Evolutionary conservation across 176 grass and related monocot genomes (phyloP).

Genomic region (Triticum urartu): DNA sequence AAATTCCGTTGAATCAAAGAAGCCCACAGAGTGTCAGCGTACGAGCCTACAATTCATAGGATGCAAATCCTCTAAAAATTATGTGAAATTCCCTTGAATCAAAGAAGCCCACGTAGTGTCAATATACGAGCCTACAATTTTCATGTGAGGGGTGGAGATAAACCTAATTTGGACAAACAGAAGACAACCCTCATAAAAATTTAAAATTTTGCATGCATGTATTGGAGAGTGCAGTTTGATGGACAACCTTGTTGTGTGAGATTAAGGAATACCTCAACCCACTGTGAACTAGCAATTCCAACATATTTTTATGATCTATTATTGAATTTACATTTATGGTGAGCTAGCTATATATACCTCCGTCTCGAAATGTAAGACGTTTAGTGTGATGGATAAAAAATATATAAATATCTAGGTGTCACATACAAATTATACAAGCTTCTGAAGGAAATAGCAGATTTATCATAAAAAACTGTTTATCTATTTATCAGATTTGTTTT

Average conservation of each 20-base stretch:
- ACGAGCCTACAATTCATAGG: too few relatives aligned
- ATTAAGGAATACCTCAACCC: neutral
- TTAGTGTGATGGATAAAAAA: too few relatives aligned
- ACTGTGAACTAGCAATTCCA: neutral
- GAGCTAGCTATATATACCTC: too few relatives aligned
- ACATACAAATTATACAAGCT: too few relatives aligned
- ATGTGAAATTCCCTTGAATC: neutral
- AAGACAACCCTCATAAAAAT: neutral
- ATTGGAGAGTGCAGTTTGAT: neutral
- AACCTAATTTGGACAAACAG: neutral
- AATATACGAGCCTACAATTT: neutral
- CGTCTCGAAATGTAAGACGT: too few relatives aligned
- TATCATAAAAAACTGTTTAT: neutral
- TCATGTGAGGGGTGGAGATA: neutral
- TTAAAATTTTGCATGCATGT: neutral
- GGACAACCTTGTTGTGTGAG: neutral
- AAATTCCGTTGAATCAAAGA: too few relatives aligned
- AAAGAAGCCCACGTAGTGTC: neutral
- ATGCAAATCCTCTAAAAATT: neutral
- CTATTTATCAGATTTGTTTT: neutral
- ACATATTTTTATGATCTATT: neutral
- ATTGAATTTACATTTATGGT: neutral
- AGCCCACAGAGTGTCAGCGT: too few relatives aligned
- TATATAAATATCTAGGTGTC: too few relatives aligned
- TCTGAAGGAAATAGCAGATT: neutral